phyloP scores from a whole-genome alignment of 345 rosid species.

The Eucalyptus brandiana region DNA sequence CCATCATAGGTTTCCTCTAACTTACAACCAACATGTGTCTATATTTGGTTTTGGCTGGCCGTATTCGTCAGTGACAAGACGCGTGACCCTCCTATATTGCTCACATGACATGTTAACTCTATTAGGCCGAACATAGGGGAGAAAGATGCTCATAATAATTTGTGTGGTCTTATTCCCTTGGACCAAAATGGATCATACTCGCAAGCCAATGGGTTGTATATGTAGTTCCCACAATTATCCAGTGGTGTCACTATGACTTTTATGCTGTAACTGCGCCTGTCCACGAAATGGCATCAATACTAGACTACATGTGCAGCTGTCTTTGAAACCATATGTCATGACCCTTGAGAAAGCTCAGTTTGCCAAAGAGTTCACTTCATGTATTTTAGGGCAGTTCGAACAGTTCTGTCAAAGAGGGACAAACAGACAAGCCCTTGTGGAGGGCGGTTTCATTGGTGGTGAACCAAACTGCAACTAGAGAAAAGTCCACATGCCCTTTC shows the following conservation, averaged over 20 bases:
- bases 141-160: not conserved
- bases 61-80: not conserved
- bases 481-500: constrained; percentile 1
- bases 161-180: not conserved
- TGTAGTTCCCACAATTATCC: not conserved
- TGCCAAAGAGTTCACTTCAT: not conserved
- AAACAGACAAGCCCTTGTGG: constrained; percentile 26
- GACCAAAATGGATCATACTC: not conserved
- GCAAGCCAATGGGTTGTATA: not conserved
- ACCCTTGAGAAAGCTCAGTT: not conserved
- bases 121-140: not conserved
- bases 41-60: not conserved
- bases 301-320: not conserved
- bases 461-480: not conserved
- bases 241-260: not conserved
- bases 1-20: not conserved
- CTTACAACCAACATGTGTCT: not conserved
- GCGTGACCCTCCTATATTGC: not conserved
- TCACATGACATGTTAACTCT: not conserved
- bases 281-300: not conserved
- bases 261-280: not conserved
- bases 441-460: not conserved
- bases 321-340: not conserved
- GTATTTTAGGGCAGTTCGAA: not conserved
- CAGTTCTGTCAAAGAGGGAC: not conserved